These are phyloP conservation scores for Amauroascus verrucosus DNA, from an alignment of 2,329 filamentous ascomycete species.

Conservation along the genomic window DNA sequence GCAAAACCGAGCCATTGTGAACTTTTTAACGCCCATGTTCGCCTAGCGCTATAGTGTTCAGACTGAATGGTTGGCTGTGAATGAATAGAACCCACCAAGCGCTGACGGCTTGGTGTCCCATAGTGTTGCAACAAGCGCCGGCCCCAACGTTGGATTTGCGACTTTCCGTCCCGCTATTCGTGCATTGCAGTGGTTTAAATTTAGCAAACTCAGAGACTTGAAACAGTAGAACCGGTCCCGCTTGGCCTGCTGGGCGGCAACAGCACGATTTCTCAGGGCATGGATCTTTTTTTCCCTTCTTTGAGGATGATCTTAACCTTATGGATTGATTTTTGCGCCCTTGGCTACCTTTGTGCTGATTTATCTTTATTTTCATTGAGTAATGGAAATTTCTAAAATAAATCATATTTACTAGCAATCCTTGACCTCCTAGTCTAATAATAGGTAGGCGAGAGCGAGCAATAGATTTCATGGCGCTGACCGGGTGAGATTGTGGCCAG, in stretches of 20 bases:
- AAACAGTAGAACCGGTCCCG: too few species aligned
- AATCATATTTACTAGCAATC: background rate
- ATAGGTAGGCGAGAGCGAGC: background rate
- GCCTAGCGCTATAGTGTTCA: background rate
- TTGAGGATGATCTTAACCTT: too few species aligned
- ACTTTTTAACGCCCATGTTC: background rate
- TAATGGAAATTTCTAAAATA: too few species aligned
- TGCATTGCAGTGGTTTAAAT: background rate
- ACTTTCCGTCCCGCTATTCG: background rate
- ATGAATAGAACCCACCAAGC: background rate
- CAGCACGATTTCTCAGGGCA: background rate
- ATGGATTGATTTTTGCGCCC: too few species aligned
- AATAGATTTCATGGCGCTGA: background rate
- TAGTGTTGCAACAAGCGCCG: too few species aligned
- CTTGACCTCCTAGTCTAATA: background rate
- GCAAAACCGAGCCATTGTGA: background rate
- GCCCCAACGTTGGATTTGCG: background rate
- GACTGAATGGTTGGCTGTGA: slow-evolving; percentile 4
- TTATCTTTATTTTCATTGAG: too few species aligned
- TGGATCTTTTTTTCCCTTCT: too few species aligned
- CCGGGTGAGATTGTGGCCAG: background rate
- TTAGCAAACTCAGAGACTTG: background rate
- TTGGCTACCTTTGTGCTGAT: too few species aligned
- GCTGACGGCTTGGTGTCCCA: slow-evolving; percentile 1
- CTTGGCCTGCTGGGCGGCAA: background rate